Evolutionary conservation across 495 filamentous ascomycete genomes (phyloP).

Genomic region (Neurospora sp.): DNA sequence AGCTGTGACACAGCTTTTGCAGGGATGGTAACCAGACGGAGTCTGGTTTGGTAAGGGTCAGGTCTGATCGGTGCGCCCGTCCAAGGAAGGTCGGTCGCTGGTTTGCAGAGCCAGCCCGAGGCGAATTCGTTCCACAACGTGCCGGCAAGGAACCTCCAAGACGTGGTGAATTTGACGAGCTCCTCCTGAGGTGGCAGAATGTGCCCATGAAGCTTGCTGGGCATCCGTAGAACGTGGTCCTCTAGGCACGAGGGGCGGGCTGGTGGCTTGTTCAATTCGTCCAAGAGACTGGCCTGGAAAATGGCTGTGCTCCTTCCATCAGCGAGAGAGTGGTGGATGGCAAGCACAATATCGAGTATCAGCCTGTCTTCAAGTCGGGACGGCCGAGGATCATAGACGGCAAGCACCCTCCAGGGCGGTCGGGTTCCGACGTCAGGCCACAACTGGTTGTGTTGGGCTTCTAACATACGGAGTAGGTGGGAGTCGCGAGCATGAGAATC

Average conservation of each 20-base stretch:
- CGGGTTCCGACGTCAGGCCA: constrained; percentile 12
- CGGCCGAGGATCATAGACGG: constrained; percentile 8
- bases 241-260: neutral
- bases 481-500: constrained; percentile 5
- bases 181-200: constrained; percentile 17
- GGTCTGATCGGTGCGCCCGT: constrained; percentile 15
- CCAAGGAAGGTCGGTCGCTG: constrained; percentile 13
- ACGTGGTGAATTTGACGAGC: constrained; percentile 17
- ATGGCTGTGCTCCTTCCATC: constrained; percentile 26
- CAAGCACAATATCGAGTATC: constrained; percentile 21
- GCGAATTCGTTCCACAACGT: constrained; percentile 16
- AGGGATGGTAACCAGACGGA: constrained; percentile 20
- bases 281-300: constrained; percentile 24
- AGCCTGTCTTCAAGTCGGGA: neutral
- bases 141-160: constrained; percentile 12
- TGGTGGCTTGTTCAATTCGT: constrained; percentile 10
- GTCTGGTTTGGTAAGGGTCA: constrained; percentile 13
- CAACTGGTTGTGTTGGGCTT: constrained; percentile 16
- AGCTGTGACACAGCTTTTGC: constrained; percentile 6
- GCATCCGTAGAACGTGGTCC: constrained; percentile 8
- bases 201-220: constrained; percentile 1
- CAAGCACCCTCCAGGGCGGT: constrained; percentile 24
- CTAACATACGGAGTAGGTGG: constrained; percentile 8
- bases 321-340: constrained; percentile 23
- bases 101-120: constrained; percentile 7